phyloP scores from a whole-genome alignment of 2,329 filamentous ascomycete species.

The Phoma sp. region DNA sequence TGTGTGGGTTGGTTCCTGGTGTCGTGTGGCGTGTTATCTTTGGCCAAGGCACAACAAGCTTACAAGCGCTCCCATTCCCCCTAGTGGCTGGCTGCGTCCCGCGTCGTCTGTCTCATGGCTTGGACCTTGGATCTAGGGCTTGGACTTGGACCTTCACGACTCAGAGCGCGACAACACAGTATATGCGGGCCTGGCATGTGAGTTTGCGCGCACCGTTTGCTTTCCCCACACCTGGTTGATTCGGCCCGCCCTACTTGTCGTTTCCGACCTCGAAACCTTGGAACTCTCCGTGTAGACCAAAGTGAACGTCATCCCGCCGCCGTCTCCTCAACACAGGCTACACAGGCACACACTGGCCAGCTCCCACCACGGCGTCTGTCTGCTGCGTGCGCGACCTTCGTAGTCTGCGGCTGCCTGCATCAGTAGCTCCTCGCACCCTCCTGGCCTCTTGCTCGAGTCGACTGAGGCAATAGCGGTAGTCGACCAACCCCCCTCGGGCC shows the following conservation, averaged over 20 bases:
- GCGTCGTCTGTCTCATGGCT: slow-evolving; percentile 16
- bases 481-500: slow-evolving; percentile 23
- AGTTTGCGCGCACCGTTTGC: slow-evolving; percentile 11
- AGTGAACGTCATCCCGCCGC: slow-evolving; percentile 19
- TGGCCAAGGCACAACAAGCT: slow-evolving; percentile 18
- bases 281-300: slow-evolving; percentile 8
- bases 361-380: slow-evolving; percentile 3
- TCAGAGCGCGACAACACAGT: slow-evolving; percentile 11
- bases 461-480: slow-evolving; percentile 9
- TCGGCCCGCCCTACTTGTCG: slow-evolving; percentile 14
- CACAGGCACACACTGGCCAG: not conserved
- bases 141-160: slow-evolving; percentile 12
- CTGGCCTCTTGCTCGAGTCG: slow-evolving; percentile 2
- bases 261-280: slow-evolving; percentile 16
- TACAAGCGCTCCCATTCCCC: slow-evolving; percentile 5
- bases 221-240: slow-evolving; percentile 11
- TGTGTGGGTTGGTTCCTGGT: not conserved
- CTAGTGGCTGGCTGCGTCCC: slow-evolving; percentile 15
- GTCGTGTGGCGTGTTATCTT: slow-evolving; percentile 15
- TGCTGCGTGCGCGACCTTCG: slow-evolving; percentile 8
- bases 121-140: not conserved
- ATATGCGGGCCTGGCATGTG: slow-evolving; percentile 14
- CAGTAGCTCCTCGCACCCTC: slow-evolving; percentile 16
- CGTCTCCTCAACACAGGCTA: slow-evolving; percentile 6
- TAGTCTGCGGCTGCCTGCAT: slow-evolving; percentile 18